phyloP scores from a whole-genome alignment of 140 eudicot genomes.

The Stevia rebaudiana region DNA sequence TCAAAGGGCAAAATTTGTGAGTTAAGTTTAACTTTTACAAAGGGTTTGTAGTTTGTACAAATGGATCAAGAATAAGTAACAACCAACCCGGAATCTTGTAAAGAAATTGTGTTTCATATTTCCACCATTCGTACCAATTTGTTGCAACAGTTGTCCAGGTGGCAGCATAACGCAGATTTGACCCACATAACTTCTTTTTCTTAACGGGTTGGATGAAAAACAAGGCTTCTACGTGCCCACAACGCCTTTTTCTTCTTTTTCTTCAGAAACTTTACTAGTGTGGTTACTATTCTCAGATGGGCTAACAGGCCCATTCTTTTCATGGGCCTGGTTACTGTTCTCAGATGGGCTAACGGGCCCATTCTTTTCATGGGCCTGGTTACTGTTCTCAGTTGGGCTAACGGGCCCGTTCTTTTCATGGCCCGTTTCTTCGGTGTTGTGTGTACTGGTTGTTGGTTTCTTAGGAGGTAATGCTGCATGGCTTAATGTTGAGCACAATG shows the following conservation, averaged over 20 bases:
- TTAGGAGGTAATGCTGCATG: conserved; percentile 53
- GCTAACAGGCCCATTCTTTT: conserved; percentile 26
- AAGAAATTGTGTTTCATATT: conserved; percentile 5
- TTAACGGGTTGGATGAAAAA: conserved; percentile 2
- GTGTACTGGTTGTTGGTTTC: conserved; percentile 30
- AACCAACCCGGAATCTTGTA: conserved; percentile 16
- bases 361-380: conserved; percentile 23
- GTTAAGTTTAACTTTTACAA: conserved; percentile 27
- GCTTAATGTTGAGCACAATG: conserved; percentile 66
- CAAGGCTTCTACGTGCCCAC: conserved; percentile 17
- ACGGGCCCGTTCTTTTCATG: conserved; percentile 23
- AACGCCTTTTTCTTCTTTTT: conserved; percentile 25
- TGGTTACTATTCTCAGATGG: conserved; percentile 20
- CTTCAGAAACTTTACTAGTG: conserved; percentile 24
- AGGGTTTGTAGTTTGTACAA: conserved; percentile 39
- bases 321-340: neutral
- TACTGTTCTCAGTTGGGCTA: neutral
- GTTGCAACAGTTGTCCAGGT: neutral
- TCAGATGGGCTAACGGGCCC: neutral
- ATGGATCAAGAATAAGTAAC: conserved; percentile 23
- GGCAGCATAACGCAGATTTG: neutral
- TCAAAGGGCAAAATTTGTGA: conserved; percentile 27
- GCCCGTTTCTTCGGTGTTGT: conserved; percentile 14
- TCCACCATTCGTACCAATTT: neutral
- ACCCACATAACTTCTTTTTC: neutral